Percentiles rank a stretch among this genome's conserved stretches.
Evolutionary conservation across 2,329 filamentous ascomycete species (phyloP).

Genomic region (Orbilia blumenaviensis): DNA sequence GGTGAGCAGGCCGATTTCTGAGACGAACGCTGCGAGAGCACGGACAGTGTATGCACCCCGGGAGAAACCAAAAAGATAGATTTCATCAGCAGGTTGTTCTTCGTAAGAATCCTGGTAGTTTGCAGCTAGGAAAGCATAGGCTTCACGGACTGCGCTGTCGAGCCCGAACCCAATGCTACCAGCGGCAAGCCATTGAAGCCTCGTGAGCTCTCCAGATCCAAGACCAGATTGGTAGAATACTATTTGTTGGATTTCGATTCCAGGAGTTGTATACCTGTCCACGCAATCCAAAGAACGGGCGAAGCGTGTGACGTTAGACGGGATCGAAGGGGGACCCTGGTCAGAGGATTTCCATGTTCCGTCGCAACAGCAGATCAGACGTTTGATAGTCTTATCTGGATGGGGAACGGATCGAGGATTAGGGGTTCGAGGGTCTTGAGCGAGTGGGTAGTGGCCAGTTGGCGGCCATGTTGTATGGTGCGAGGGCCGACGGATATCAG

Average conservation of each 20-base stretch:
- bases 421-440: conserved; percentile 47
- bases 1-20: conserved; percentile 47
- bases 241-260: conserved; percentile 62
- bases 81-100: conserved; percentile 60
- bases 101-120: conserved; percentile 58
- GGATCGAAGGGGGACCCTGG: conserved; percentile 53
- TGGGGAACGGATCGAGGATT: conserved; percentile 46
- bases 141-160: conserved; percentile 59
- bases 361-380: conserved; percentile 61
- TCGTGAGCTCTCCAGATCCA: conserved; percentile 57
- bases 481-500: conserved; percentile 28
- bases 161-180: conserved; percentile 58
- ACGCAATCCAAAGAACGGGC: conserved; percentile 54
- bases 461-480: conserved; percentile 45
- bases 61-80: conserved; percentile 61
- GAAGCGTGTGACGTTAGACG: conserved; percentile 57
- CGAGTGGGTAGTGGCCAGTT: conserved; percentile 37
- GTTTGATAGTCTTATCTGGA: conserved; percentile 55
- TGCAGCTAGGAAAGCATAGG: conserved; percentile 61
- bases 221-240: conserved; percentile 62
- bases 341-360: conserved; percentile 58
- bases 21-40: conserved; percentile 58
- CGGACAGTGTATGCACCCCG: conserved; percentile 62
- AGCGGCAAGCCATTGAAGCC: conserved; percentile 55
- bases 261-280: conserved; percentile 62